Base-by-base conservation (phyloP, 2,329 filamentous ascomycete genomes). In the Venturia aucupariae region DNA sequence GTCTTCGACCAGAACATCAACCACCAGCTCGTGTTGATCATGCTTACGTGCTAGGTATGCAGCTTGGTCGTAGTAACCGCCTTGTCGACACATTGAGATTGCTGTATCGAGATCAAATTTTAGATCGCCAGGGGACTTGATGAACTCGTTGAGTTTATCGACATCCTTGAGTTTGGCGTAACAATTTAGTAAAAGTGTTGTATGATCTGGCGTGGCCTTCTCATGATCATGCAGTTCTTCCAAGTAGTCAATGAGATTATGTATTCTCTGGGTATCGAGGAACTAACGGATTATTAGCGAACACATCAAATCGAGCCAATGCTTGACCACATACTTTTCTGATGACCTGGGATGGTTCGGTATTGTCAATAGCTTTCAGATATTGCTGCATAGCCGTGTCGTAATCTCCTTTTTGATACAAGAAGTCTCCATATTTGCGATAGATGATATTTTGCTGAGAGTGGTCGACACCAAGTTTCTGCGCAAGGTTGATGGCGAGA, bases 381-480 rank as follows among this genome's bases (percentile, higher is more conserved):
- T 99, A 99, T 74, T 97, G 94, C 70, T 95, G 89, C 95, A 99
- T 99, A n/a, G 95, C 92, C 7, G 90, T 94, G 72, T 99, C 94
- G 72, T 93, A 99, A 72, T 97, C 92, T 4, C 90, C 91, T 71
- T 96, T 96, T 68, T 95, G 90, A 71, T 99, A 97, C 3, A 97
- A 77, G 71, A 93, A 90, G 73, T 99, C 94, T 15, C 93, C 94
- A 74, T 96, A 97, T 73, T 88, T 92, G 65, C 93, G 87, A 72
- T 93, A 95, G 65, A 99, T 99, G 65, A 90, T 81, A 70, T 95
- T 97, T 70, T 96, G 90, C 74, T 97, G 90, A 59, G 87, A 80
- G 2, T 79, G 77, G 73, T 92, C 90, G 71, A 97, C 82, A 1
- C 91, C 90, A 11, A 88, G 87, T 74, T 95, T 96, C 71, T 95